phyloP scores from a whole-genome alignment of 331 rosid species.

The Rosa hybrid region DNA sequence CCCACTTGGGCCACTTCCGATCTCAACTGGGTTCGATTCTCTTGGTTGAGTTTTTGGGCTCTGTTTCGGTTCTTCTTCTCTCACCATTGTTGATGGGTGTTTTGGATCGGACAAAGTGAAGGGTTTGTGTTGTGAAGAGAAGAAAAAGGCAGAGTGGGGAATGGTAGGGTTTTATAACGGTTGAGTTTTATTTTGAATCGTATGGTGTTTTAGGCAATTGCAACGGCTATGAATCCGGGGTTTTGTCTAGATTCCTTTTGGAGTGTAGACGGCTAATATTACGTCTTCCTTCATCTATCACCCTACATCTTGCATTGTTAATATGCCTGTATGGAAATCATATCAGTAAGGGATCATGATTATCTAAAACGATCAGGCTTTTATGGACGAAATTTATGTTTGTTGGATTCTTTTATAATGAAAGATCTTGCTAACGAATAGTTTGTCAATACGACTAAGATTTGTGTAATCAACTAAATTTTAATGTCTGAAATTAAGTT shows the following conservation, averaged over 20 bases:
- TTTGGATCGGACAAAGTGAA: not conserved
- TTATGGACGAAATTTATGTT: no score
- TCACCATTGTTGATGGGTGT: slow-evolving; percentile 34
- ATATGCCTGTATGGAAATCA: no score
- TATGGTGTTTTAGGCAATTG: not conserved
- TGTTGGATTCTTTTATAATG: no score
- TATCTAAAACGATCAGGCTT: no score
- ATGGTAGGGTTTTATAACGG: slow-evolving; percentile 46
- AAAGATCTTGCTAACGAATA: no score
- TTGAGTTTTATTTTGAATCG: slow-evolving; percentile 39
- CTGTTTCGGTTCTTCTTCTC: slow-evolving; percentile 35
- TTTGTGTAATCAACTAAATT: no score
- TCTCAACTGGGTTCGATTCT: slow-evolving; percentile 20
- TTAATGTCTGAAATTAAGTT: no score
- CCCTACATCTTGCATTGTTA: not conserved
- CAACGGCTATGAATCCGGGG: slow-evolving; percentile 63
- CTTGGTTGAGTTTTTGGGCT: slow-evolving; percentile 27
- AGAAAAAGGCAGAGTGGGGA: not conserved
- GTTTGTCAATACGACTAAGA: no score
- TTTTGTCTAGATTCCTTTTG: not conserved
- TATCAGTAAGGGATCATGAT: no score
- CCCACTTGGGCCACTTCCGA: slow-evolving; percentile 30
- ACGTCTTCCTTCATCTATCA: not conserved
- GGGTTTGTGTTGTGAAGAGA: not conserved
- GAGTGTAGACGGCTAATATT: not conserved